Base-by-base conservation (phyloP, 768 basidiomycete species). In the Suillus lakei region DNA sequence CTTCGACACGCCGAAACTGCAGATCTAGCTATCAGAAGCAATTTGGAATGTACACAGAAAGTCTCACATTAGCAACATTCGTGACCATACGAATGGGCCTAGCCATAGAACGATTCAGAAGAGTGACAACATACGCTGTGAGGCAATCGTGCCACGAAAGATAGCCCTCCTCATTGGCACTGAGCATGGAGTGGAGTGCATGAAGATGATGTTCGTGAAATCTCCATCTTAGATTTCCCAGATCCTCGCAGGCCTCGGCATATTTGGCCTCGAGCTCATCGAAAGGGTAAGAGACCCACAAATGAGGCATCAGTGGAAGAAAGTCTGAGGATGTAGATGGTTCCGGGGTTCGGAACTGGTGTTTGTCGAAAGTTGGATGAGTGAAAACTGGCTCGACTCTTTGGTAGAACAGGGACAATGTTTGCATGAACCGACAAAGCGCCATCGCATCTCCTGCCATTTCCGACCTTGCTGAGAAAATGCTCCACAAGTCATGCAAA, bases 71-170 rank as follows among this genome's bases (percentile, higher is more conserved):
- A 18, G 72, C 71, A 2, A 68, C 70, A 64, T 78, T 78, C 12
- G 74, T 71, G 38, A 78, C 64, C 21, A 21, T 64, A 3, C 56
- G 62, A 8, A 78, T 68, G 7, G 66, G 36, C 39, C 28, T 26
- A 4, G 48, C 64, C 43, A 38, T 54, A 51, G 67, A 63, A 10
- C 64, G 59, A 38, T 76, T 74, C 21, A 77, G 58, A 15, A 69
- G 60, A 4, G 67, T 51, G 21, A 74, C 69, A 9, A 77, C 41
- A 63, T 72, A 74, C 16, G 76, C 76, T 2, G 70, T 72, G 50
- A 79, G 67, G 64, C 74, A 73, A 63, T 79, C 77, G 30, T 79
- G 78, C 7, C 61, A 60, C 10, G 76, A 72, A n/a, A 73, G 46
- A 53, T 48, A 64, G 7, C 0, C 26, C n/a, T 21, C 60, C 38